Conservation (phyloP, 164 flowering plant species). For the Vitis labrusca region DNA sequence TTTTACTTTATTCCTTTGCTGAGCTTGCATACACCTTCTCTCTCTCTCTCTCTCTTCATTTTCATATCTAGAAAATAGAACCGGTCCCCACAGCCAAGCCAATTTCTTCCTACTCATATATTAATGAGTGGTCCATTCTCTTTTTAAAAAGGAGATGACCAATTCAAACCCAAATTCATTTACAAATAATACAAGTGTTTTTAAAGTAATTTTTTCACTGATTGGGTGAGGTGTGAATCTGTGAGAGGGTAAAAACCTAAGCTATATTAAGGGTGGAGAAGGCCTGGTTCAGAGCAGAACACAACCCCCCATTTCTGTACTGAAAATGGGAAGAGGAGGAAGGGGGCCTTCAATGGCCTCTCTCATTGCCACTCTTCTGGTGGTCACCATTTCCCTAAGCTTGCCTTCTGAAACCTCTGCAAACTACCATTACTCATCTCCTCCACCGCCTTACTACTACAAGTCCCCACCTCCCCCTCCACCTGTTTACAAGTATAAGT, state of each 20-base stretch:
- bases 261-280: constrained; percentile 26
- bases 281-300: constrained; percentile 10
- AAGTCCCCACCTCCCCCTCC: constrained; percentile 8
- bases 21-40: background rate
- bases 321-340: constrained; percentile 2
- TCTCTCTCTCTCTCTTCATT: too few species aligned
- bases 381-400: constrained; percentile 29
- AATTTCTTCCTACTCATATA: too few species aligned
- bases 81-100: background rate
- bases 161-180: too few species aligned
- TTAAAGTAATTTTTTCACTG: too few species aligned
- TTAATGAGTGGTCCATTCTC: too few species aligned
- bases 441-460: constrained; percentile 34
- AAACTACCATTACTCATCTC: constrained; percentile 20
- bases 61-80: too few species aligned
- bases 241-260: constrained; percentile 3
- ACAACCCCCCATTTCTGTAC: background rate
- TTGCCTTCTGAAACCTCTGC: constrained; percentile 33
- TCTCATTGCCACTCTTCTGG: constrained; percentile 29
- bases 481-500: constrained; percentile 5
- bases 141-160: too few species aligned
- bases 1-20: background rate
- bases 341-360: constrained; percentile 29
- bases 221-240: too few species aligned
- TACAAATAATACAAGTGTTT: too few species aligned